A percentile compares a stretch with the other conserved stretches of the same genome.
phyloP scores from a whole-genome alignment of 306 rosid genomes.

The Mucuna pruriens region DNA sequence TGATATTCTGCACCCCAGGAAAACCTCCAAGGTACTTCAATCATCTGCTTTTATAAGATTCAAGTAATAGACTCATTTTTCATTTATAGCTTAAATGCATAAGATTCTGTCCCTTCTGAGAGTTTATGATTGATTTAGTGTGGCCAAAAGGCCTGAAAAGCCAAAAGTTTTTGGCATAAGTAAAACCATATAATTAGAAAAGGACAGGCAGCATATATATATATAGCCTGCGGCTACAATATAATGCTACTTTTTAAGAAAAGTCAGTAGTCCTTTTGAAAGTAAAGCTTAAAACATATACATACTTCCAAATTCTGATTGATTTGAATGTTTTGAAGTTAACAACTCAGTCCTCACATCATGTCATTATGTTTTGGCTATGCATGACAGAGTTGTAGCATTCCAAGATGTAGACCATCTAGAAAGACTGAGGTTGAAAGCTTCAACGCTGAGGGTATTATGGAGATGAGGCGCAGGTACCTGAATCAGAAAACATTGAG shows the following conservation, averaged over 20 bases:
- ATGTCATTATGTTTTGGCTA: conserved; percentile 19
- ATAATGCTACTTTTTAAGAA: conserved; percentile 1
- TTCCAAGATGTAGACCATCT: conserved; percentile 50
- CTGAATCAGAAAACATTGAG: conserved; percentile 51
- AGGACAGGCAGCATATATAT: conserved; percentile 21
- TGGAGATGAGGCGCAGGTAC: conserved; percentile 53
- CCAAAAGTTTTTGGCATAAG: conserved; percentile 38
- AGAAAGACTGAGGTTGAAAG: conserved; percentile 44
- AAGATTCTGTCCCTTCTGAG: conserved; percentile 18
- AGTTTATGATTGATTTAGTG: conserved; percentile 16
- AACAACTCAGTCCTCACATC: background rate
- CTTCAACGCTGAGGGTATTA: conserved; percentile 47
- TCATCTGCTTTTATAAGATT: conserved; percentile 15
- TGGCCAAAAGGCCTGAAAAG: conserved; percentile 19
- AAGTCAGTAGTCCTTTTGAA: conserved; percentile 12
- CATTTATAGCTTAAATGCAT: conserved; percentile 13
- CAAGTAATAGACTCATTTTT: background rate
- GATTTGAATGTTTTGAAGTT: conserved; percentile 15
- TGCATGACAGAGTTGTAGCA: conserved; percentile 52
- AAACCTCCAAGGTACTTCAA: conserved; percentile 57
- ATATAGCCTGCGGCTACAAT: background rate
- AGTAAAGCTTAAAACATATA: background rate
- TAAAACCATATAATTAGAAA: conserved; percentile 29
- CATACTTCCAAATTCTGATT: conserved; percentile 26
- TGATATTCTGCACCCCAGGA: conserved; percentile 50